phyloP scores from a whole-genome alignment of 371 early-diverging fungal genomes.

The Saksenaea vasiformis region DNA sequence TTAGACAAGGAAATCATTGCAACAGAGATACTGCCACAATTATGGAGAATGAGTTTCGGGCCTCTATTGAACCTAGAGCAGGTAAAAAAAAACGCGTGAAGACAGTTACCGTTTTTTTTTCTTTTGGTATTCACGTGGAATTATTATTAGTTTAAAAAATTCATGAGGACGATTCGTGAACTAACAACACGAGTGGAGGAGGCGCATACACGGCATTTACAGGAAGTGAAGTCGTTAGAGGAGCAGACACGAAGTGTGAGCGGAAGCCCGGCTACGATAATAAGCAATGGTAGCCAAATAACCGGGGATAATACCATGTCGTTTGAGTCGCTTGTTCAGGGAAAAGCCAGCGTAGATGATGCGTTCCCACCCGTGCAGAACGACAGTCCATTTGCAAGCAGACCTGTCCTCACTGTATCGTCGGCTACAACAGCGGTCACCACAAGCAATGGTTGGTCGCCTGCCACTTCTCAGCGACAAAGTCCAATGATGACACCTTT shows the following conservation, averaged over 20 bases:
- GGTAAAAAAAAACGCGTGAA: conserved; percentile 31
- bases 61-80: conserved; percentile 69
- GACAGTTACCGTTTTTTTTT: not conserved
- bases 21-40: conserved; percentile 73
- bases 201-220: conserved; percentile 66
- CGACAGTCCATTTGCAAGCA: not conserved
- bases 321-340: conserved; percentile 45
- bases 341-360: conserved; percentile 18
- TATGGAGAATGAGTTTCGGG: conserved; percentile 80
- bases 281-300: not conserved
- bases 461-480: conserved; percentile 1
- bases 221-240: conserved; percentile 59
- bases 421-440: conserved; percentile 9
- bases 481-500: conserved; percentile 14
- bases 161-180: conserved; percentile 69
- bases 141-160: conserved; percentile 69
- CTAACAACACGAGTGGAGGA: conserved; percentile 66
- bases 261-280: conserved; percentile 9
- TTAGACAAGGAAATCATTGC: conserved; percentile 79
- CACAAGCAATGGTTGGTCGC: conserved; percentile 12
- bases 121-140: not conserved
- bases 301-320: conserved; percentile 18
- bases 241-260: conserved; percentile 55
- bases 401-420: not conserved
- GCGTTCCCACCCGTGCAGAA: conserved; percentile 16